These are phyloP conservation scores for Ramichloridium luteum DNA, from an alignment of 2,329 filamentous ascomycete species.

Conservation along the genomic window DNA sequence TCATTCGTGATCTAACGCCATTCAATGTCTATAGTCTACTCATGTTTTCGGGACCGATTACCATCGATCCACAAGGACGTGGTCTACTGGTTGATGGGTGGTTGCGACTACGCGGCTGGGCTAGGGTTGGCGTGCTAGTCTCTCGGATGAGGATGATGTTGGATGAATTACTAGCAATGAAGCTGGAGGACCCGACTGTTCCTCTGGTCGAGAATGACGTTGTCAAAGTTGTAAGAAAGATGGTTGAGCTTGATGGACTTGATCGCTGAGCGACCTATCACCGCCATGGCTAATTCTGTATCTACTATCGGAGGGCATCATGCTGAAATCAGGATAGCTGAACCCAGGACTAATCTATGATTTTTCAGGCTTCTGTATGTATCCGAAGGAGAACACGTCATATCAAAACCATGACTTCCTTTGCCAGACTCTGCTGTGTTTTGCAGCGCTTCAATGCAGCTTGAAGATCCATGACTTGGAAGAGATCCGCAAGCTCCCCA, in stretches of 20 bases:
- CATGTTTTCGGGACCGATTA: constrained; percentile 74
- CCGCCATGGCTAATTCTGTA: too few species aligned
- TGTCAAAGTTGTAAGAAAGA: constrained; percentile 61
- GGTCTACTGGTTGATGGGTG: constrained; percentile 87
- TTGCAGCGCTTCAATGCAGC: constrained; percentile 42
- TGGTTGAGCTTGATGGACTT: constrained; percentile 76
- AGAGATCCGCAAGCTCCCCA: constrained; percentile 69
- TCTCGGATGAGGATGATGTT: constrained; percentile 73
- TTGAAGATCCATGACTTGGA: constrained; percentile 62
- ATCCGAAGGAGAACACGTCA: too few species aligned
- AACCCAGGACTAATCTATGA: too few species aligned
- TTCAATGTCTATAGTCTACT: constrained; percentile 84
- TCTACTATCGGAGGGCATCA: too few species aligned
- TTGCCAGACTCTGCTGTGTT: constrained; percentile 23
- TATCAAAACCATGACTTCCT: constrained; percentile 20
- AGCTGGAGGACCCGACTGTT: constrained; percentile 60
- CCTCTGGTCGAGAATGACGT: constrained; percentile 44
- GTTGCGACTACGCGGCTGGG: constrained; percentile 80
- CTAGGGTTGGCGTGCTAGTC: constrained; percentile 81
- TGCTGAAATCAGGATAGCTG: too few species aligned
- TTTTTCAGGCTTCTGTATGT: too few species aligned
- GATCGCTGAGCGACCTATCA: constrained; percentile 21
- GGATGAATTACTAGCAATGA: constrained; percentile 68
- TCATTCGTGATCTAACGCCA: constrained; percentile 80
- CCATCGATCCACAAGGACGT: constrained; percentile 74